Conservation (phyloP, 768 basidiomycete genomes). For the Glaciozyma martinii region DNA sequence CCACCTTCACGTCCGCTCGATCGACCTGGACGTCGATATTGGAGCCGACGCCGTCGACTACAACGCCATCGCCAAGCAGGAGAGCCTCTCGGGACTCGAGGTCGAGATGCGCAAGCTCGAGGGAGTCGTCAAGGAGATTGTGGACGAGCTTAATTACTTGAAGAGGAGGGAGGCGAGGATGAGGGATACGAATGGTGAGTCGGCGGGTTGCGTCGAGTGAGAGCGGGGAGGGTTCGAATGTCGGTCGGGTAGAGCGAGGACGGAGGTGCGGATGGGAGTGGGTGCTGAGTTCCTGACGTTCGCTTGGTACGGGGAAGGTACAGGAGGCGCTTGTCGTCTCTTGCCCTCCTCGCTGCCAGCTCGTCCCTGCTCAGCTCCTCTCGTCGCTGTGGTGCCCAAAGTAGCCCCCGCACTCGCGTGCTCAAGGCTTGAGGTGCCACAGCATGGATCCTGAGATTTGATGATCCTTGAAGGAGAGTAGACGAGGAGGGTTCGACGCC, state of each 20-base stretch:
- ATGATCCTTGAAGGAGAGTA: too few relatives aligned
- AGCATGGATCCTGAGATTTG: too few relatives aligned
- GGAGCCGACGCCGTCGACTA: constrained; percentile 98
- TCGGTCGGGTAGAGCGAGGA: background rate
- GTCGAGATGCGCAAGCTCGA: constrained; percentile 98
- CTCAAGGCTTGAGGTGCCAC: too few relatives aligned
- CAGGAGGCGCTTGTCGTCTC: too few relatives aligned
- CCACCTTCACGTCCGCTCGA: constrained; percentile 51
- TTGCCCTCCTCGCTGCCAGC: too few relatives aligned
- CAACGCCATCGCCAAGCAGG: constrained; percentile 98
- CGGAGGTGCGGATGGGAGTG: background rate
- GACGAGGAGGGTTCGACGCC: too few relatives aligned
- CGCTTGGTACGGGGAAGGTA: background rate
- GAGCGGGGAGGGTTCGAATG: too few relatives aligned
- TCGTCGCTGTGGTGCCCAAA: too few relatives aligned
- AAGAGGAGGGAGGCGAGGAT: constrained; percentile 83
- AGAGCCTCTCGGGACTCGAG: constrained; percentile 87
- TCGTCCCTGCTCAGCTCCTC: too few relatives aligned
- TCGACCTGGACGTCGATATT: constrained; percentile 95
- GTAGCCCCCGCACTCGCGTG: too few relatives aligned
- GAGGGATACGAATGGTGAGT: constrained; percentile 69
- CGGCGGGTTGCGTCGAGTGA: too few relatives aligned
- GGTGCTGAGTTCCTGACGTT: background rate
- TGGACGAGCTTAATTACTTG: constrained; percentile 86
- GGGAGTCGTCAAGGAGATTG: constrained; percentile 84